Percentiles rank a stretch among this genome's conserved stretches.
phyloP scores from a whole-genome alignment of 202 grass and related monocot genomes.

The Hordeum pubiflorum region DNA sequence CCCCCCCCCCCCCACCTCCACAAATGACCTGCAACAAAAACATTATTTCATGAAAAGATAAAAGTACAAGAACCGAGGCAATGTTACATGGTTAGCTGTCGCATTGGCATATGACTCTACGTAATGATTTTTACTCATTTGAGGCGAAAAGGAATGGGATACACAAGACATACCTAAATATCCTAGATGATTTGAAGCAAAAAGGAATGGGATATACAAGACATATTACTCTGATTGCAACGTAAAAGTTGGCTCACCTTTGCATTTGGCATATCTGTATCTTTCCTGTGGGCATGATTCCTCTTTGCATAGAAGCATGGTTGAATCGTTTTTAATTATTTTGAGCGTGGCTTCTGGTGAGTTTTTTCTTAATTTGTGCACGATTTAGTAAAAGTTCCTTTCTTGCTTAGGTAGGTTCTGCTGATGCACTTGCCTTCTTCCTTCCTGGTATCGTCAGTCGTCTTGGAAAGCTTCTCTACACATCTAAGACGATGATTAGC shows the following conservation, averaged over 20 bases:
- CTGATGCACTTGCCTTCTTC: constrained; percentile 92
- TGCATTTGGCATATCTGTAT: background rate
- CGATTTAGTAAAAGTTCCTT: constrained; percentile 25
- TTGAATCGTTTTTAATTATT: background rate
- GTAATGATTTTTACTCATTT: background rate
- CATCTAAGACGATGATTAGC: constrained; percentile 59
- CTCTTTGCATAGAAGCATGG: constrained; percentile 11
- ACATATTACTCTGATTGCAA: background rate
- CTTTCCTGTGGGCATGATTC: constrained; percentile 15
- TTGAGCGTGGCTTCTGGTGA: constrained; percentile 12
- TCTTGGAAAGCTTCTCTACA: constrained; percentile 72
- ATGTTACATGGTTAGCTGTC: background rate
- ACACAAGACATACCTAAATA: background rate
- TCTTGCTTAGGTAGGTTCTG: constrained; percentile 74
- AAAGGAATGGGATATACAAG: constrained; percentile 1
- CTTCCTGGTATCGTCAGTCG: constrained; percentile 85
- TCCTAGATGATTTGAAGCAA: constrained; percentile 13
- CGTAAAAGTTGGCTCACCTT: constrained; percentile 4
- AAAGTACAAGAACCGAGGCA: background rate
- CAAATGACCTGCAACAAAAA: background rate
- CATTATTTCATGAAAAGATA: constrained; percentile 5
- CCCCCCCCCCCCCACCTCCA: background rate
- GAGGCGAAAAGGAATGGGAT: background rate
- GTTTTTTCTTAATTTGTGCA: background rate
- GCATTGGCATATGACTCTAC: background rate